Conservation (phyloP, 805 yeast species). For the Metschnikowia cubensis region DNA sequence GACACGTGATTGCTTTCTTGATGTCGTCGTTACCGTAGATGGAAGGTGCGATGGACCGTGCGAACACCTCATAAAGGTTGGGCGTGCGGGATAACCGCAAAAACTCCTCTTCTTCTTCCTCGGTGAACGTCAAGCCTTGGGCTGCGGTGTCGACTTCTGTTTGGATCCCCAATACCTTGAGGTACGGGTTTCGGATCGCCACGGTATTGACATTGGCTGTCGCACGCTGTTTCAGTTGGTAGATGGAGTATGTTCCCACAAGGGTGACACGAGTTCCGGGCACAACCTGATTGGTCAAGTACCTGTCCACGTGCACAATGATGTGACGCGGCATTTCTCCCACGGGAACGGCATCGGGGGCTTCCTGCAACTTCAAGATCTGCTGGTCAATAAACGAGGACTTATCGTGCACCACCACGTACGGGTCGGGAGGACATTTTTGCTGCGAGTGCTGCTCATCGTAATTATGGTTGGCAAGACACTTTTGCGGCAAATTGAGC, state of each 20-base stretch:
- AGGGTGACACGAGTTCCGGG: conserved; percentile 95
- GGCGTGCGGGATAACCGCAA: conserved; percentile 76
- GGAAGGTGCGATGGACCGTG: conserved; percentile 91
- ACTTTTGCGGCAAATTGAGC: conserved; percentile 60
- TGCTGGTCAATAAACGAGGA: conserved; percentile 95
- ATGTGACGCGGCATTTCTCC: conserved; percentile 99
- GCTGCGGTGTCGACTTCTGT: conserved; percentile 74
- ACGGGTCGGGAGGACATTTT: conserved; percentile 88
- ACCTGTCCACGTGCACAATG: conserved; percentile 80
- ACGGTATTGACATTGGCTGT: conserved; percentile 47
- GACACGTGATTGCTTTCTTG: conserved; percentile 88
- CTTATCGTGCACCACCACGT: conserved; percentile 87
- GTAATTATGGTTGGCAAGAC: conserved; percentile 47
- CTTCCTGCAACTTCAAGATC: conserved; percentile 85
- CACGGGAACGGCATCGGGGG: conserved; percentile 98
- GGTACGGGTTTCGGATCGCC: conserved; percentile 90
- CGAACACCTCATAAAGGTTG: conserved; percentile 77
- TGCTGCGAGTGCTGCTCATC: conserved; percentile 44
- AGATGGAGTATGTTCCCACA: conserved; percentile 89
- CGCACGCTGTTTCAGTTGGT: conserved; percentile 58
- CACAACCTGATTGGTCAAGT: conserved; percentile 81
- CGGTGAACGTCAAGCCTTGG: conserved; percentile 61
- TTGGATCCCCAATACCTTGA: conserved; percentile 81
- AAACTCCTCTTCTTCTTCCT: conserved; percentile 93
- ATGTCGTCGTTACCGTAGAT: conserved; percentile 92